A percentile compares a stretch with the other conserved stretches of the same genome.
phyloP scores from a whole-genome alignment of 768 basidiomycete species.

The Suillus decipiens region DNA sequence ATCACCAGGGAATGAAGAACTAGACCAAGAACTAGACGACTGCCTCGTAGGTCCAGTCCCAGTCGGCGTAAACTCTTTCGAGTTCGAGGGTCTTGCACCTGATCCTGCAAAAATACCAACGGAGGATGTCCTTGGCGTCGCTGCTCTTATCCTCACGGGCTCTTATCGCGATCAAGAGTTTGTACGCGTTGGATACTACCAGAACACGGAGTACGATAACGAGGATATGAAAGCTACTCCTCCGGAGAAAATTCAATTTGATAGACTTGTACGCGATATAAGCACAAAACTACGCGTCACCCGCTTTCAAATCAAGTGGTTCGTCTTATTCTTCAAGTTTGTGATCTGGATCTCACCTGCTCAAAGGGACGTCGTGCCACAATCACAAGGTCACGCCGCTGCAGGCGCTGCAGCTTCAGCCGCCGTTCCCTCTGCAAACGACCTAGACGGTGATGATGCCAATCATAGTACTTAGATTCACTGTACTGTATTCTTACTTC shows the following conservation, averaged over 20 bases:
- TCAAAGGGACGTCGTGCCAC: constrained; percentile 64
- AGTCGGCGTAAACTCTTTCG: constrained; percentile 95
- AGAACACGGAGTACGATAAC: constrained; percentile 98
- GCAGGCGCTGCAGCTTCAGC: constrained; percentile 69
- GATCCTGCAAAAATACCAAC: constrained; percentile 81
- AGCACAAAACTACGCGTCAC: constrained; percentile 93
- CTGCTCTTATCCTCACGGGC: constrained; percentile 95
- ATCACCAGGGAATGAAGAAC: constrained; percentile 85
- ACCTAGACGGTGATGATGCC: constrained; percentile 49
- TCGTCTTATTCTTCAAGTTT: constrained; percentile 25
- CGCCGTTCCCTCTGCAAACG: constrained; percentile 72
- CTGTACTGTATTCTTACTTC: neutral
- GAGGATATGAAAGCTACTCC: constrained; percentile 84
- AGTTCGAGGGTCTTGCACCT: constrained; percentile 89
- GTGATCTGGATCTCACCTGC: constrained; percentile 1
- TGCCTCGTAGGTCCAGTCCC: constrained; percentile 98
- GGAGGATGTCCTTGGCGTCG: constrained; percentile 93
- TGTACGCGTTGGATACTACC: constrained; percentile 99
- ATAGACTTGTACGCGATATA: constrained; percentile 82
- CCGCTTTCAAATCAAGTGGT: constrained; percentile 89
- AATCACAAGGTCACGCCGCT: constrained; percentile 45
- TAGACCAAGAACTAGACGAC: constrained; percentile 96
- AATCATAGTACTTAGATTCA: constrained; percentile 5
- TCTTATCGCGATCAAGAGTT: constrained; percentile 98
- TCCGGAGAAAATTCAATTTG: constrained; percentile 69